Evolutionary conservation across 306 rosid genomes (phyloP).

Genomic region (Citrullus amarus): DNA sequence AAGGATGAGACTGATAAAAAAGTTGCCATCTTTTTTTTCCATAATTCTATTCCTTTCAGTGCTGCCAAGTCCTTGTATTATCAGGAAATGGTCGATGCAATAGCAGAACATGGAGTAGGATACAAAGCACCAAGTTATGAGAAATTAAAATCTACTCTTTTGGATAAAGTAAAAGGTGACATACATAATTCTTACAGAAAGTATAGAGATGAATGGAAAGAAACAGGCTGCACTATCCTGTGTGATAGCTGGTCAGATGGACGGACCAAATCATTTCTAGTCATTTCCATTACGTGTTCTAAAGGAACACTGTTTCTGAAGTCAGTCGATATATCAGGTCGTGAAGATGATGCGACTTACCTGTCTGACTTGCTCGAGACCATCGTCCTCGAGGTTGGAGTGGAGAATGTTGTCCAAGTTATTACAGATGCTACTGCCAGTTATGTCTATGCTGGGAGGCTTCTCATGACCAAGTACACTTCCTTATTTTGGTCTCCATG

Average conservation of each 20-base stretch:
- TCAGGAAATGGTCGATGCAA: conserved; percentile 61
- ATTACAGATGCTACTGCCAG: conserved; percentile 44
- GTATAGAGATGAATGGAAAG: conserved; percentile 55
- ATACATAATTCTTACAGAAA: conserved; percentile 32
- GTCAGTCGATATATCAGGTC: conserved; percentile 47
- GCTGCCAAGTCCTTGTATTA: conserved; percentile 52
- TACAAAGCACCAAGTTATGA: conserved; percentile 63
- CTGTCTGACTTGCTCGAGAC: conserved; percentile 49
- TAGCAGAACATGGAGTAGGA: conserved; percentile 48
- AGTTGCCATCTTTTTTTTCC: conserved; percentile 48
- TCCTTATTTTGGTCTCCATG: conserved; percentile 77
- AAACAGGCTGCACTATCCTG: conserved; percentile 55
- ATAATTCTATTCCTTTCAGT: conserved; percentile 47
- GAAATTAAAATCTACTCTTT: conserved; percentile 34
- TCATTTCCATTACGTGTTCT: conserved; percentile 41
- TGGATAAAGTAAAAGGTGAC: conserved; percentile 50
- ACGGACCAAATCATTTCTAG: conserved; percentile 30
- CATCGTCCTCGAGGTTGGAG: conserved; percentile 48
- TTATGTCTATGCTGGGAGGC: conserved; percentile 43
- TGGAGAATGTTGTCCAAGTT: conserved; percentile 65
- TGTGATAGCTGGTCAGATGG: conserved; percentile 51
- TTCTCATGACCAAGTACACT: conserved; percentile 48
- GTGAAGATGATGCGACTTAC: conserved; percentile 34
- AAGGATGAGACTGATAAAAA: conserved; percentile 51
- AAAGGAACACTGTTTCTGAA: conserved; percentile 47